Base-by-base conservation (phyloP, 2,329 filamentous ascomycete genomes). In the Scedosporium minutisporum region DNA sequence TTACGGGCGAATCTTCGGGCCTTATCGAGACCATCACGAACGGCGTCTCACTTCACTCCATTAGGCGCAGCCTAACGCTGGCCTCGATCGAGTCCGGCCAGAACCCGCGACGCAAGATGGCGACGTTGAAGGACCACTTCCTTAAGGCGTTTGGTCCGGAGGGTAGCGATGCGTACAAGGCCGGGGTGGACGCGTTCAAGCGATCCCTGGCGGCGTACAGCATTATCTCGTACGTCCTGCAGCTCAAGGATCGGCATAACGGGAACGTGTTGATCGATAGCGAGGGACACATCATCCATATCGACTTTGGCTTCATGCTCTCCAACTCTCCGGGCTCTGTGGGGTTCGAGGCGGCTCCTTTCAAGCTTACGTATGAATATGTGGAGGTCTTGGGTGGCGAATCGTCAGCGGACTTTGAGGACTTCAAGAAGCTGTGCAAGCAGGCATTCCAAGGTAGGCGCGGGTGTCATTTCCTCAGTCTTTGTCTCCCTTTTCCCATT, bases 251-350 rank as follows among this genome's bases (percentile, higher is more conserved):
- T 70, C 82, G 90, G 12, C 90, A 95, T 72, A 95, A 95, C 71
- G 90, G 90, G 62, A 95, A 95, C 70, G 88, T 95, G 14, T 81
- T 95, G 64, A 89, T 95, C 69, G 90, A 93, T 73, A 91, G 89
- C 69, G 87, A 91, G 72, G 90, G 90, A 9, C 90, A 95, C 71
- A 92, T 93, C 63, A 87, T 95, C 65, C 90, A 95, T 71, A 95
- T 95, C 65, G 90, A 95, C 74, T 95, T 95, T 73, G 90, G 90
- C 62, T 95, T 95, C 72, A 93, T 95, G 89, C 79, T 95, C 41
- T 93, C 89, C 57, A 95, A 95, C 73, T 92, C 89, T 1, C 90
- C 90, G 0, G 90, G 90, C 0, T 89, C 87, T 7, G 90, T 95
- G 71, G 90, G 89, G 2, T 95, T 95, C 69, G 90, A 95, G 75